A percentile compares a stretch with the other conserved stretches of the same genome.
Conservation (phyloP, 495 filamentous ascomycete genomes). For the Hypoxylon intermedium region DNA sequence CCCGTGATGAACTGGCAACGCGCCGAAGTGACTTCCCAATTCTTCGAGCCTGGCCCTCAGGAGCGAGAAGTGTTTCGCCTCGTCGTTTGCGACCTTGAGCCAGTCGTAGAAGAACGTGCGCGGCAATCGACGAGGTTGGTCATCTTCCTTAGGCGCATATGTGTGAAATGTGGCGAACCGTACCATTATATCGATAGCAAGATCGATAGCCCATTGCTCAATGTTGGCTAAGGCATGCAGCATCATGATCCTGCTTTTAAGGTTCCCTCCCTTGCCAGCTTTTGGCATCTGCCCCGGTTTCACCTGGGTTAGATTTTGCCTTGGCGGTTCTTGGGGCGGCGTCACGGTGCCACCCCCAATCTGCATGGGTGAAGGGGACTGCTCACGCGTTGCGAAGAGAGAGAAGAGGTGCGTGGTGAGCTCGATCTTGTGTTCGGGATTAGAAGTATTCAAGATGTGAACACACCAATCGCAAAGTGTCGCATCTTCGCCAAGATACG, state of each 20-base stretch:
- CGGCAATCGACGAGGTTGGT: slow-evolving; percentile 46
- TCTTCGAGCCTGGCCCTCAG: slow-evolving; percentile 59
- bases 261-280: slow-evolving; percentile 52
- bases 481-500: slow-evolving; percentile 54
- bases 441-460: slow-evolving; percentile 57
- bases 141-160: slow-evolving; percentile 3
- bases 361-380: slow-evolving; percentile 53
- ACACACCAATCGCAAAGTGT: slow-evolving; percentile 61
- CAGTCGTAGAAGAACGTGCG: slow-evolving; percentile 62
- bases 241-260: slow-evolving; percentile 60
- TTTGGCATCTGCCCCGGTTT: slow-evolving; percentile 54
- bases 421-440: slow-evolving; percentile 62
- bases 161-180: slow-evolving; percentile 59
- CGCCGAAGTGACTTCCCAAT: slow-evolving; percentile 57
- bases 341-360: slow-evolving; percentile 49
- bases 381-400: slow-evolving; percentile 52
- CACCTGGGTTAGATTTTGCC: slow-evolving; percentile 53
- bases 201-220: slow-evolving; percentile 62
- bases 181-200: slow-evolving; percentile 62
- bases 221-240: slow-evolving; percentile 62
- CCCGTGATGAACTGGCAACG: slow-evolving; percentile 59
- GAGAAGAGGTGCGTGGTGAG: slow-evolving; percentile 57
- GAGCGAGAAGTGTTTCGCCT: slow-evolving; percentile 62
- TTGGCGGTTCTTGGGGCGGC: slow-evolving; percentile 55
- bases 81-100: slow-evolving; percentile 62